Conservation (phyloP, 805 yeast species). For the Saccharomycopsis sp. region DNA sequence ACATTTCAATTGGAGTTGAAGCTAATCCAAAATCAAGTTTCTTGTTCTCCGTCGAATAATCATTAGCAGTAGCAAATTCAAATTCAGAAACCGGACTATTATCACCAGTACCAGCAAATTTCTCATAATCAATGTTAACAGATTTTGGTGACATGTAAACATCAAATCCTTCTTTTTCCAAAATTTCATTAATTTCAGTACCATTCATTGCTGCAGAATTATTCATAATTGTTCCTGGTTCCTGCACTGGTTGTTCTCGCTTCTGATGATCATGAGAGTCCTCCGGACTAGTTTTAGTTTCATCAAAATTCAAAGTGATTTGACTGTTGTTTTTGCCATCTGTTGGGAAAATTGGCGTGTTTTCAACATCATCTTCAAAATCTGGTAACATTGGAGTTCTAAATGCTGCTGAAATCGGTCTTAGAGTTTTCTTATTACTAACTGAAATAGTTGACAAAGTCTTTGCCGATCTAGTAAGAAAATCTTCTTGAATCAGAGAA, state of each 20-base stretch:
- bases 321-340: constrained; percentile 18
- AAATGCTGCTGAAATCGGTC: constrained; percentile 20
- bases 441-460: constrained; percentile 14
- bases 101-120: constrained; percentile 11
- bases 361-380: constrained; percentile 19
- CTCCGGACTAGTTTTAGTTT: neutral
- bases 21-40: constrained; percentile 14
- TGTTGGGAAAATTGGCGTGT: constrained; percentile 15
- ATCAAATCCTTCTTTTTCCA: constrained; percentile 13
- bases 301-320: constrained; percentile 18
- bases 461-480: constrained; percentile 16
- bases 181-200: constrained; percentile 12
- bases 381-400: constrained; percentile 17
- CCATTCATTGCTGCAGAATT: constrained; percentile 3
- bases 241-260: neutral
- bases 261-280: too few species aligned
- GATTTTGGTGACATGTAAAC: constrained; percentile 9
- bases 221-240: constrained; percentile 1
- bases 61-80: constrained; percentile 13
- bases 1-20: constrained; percentile 20
- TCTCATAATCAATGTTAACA: constrained; percentile 15
- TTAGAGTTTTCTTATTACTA: constrained; percentile 13
- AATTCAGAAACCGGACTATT: constrained; percentile 11
- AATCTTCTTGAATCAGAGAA: constrained; percentile 14
- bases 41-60: constrained; percentile 7